Percentiles rank a stretch among this genome's conserved stretches.
Conservation (phyloP, 2,329 filamentous ascomycete genomes). For the Botryotinia calthae region DNA sequence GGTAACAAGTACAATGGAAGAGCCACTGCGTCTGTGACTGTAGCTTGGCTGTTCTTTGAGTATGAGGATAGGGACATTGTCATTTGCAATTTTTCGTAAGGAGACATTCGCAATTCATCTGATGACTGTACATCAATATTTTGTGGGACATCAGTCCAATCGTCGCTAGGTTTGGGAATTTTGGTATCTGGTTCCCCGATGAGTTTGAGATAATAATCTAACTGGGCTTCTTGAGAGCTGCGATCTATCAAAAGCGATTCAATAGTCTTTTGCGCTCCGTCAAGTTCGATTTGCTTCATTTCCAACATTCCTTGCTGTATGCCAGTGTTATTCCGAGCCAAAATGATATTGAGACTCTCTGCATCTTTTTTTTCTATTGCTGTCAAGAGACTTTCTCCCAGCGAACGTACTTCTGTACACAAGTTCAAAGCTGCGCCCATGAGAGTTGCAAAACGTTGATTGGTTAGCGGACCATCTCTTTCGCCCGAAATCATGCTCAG, state of each 20-base stretch:
- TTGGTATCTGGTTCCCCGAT: constrained; percentile 1
- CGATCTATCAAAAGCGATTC: neutral
- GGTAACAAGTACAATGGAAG: neutral
- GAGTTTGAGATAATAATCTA: constrained; percentile 8
- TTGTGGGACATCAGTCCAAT: neutral
- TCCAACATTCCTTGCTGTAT: constrained; percentile 7
- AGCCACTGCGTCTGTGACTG: neutral
- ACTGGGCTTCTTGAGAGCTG: neutral
- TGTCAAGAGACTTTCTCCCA: neutral
- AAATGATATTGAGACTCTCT: neutral
- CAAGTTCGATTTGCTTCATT: constrained; percentile 1
- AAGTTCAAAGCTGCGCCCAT: neutral
- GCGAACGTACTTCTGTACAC: neutral
- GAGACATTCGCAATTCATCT: constrained; percentile 12
- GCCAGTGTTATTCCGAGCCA: neutral
- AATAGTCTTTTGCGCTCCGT: neutral
- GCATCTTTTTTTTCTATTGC: neutral
- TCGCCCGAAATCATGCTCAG: neutral
- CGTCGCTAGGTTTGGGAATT: neutral
- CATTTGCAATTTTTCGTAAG: neutral
- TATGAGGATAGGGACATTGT: neutral
- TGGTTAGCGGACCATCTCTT: neutral
- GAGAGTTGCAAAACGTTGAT: neutral
- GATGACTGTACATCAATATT: neutral
- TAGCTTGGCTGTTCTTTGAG: neutral